These are phyloP conservation scores for Hypoxylon sp. DNA, from an alignment of 2,329 filamentous ascomycete genomes.

Conservation along the genomic window DNA sequence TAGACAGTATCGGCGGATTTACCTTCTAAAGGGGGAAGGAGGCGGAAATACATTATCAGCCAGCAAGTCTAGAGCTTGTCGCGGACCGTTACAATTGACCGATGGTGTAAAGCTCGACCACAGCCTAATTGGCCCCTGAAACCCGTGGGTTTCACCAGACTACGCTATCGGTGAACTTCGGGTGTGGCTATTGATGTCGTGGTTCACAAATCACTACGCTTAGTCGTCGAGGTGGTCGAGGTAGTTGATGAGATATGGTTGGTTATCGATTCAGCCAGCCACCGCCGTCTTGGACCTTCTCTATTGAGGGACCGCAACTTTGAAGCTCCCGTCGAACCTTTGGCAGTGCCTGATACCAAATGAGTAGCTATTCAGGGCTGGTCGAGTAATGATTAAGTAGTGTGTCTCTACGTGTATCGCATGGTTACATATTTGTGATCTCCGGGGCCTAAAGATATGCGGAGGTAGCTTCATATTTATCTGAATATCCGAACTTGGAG, in stretches of 20 bases:
- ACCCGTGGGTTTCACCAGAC: constrained; percentile 4
- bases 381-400: background rate
- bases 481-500: background rate
- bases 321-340: background rate
- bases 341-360: background rate
- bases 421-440: background rate
- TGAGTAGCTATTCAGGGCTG: background rate
- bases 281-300: background rate
- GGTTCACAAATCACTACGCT: background rate
- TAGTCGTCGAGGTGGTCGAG: background rate
- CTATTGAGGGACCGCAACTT: background rate
- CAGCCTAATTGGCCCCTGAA: background rate
- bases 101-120: background rate
- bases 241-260: background rate
- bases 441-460: background rate
- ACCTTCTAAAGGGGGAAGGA: background rate
- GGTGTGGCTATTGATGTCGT: constrained; percentile 13
- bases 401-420: background rate
- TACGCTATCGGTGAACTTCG: constrained; percentile 19
- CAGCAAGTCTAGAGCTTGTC: background rate
- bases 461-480: background rate
- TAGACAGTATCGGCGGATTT: background rate
- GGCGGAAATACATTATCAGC: background rate
- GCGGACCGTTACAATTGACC: background rate
- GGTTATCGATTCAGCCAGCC: background rate